Percentiles rank a stretch among this genome's conserved stretches.
Conservation (phyloP, 345 rosid genomes). For the Bretschneidera sinensis region DNA sequence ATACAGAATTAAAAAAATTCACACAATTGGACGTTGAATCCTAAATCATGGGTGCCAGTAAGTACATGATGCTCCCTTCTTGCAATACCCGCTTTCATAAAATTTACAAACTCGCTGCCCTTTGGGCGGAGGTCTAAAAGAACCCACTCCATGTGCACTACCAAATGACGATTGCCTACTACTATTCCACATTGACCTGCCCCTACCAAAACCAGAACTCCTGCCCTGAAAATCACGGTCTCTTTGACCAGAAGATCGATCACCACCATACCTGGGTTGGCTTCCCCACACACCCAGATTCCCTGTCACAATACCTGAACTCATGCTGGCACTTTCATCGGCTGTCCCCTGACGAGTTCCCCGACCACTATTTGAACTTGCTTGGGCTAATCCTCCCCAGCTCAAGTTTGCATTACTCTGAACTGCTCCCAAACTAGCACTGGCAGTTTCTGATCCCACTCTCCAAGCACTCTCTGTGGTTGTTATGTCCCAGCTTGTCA, state of each 20-base stretch:
- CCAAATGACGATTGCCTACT: constrained; percentile 27
- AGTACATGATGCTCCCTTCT: constrained; percentile 72
- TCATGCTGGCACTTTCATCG: constrained; percentile 33
- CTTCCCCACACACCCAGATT: constrained; percentile 39
- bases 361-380: constrained; percentile 24
- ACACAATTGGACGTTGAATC: constrained; percentile 13
- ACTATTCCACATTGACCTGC: constrained; percentile 37
- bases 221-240: constrained; percentile 48
- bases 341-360: constrained; percentile 35
- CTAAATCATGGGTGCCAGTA: constrained; percentile 62
- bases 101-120: constrained; percentile 76
- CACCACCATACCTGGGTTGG: constrained; percentile 45
- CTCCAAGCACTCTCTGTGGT: constrained; percentile 32
- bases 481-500: constrained; percentile 25
- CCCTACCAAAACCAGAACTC: constrained; percentile 49
- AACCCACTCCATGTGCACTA: constrained; percentile 46
- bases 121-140: constrained; percentile 53
- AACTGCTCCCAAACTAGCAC: constrained; percentile 29
- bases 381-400: constrained; percentile 26
- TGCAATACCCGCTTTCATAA: constrained; percentile 66
- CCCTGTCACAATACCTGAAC: constrained; percentile 24
- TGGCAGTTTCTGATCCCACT: constrained; percentile 37
- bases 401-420: constrained; percentile 38
- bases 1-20: constrained; percentile 22
- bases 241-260: constrained; percentile 41